Evolutionary conservation across 768 basidiomycete species (phyloP), one percentile per base, ranked within the genome.

Genomic region (Sporobolomyces roseus): DNA sequence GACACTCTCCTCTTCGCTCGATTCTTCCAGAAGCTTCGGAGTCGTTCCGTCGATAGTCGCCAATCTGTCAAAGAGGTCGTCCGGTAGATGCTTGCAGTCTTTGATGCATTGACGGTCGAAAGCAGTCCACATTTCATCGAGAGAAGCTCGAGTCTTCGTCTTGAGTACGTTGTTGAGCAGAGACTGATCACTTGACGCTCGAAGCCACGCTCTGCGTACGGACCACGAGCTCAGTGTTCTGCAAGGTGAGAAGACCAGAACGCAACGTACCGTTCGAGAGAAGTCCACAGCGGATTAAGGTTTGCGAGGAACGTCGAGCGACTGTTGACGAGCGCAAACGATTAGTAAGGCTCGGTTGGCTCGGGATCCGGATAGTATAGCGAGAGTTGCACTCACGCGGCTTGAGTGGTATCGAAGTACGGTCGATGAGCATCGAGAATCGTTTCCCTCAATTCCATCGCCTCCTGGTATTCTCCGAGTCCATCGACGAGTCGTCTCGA

Each of bases 361-460:
- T 41, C 38, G 10, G 9, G 10, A 41, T 9, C 17, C 9, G 38
- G 9, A 41, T 41, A 41, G 38, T 9, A 41, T 9, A 9, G 38
- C 17, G 17, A 9, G 17, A 41, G 9, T 9, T 41, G 38, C 9
- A 41, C 65, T 13, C 10, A 66, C 65, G 60, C 65, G n/a, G 65
- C 59, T 48, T 48, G 60, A 45, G 51, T 59, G 23, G 33, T 38
- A 32, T 51, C 29, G 32, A 61, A 61, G 23, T 51, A n/a, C 1
- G 65, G 65, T 17, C 51, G 50, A 23, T 66, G 65, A 23, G 59
- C 51, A 35, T 66, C 65, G 51, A 66, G 58, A 21, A 66, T 41
- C 50, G 60, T 66, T 59, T 66, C 65, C 25, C 59, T 49, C 0
- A 66, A 51, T 50, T 66, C 65, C 30, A 66, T 66, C 49, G 59